A percentile compares a stretch with the other conserved stretches of the same genome.
phyloP scores from a whole-genome alignment of 192 early-diverging fungal species.

The Spizellomyces punctatus region DNA sequence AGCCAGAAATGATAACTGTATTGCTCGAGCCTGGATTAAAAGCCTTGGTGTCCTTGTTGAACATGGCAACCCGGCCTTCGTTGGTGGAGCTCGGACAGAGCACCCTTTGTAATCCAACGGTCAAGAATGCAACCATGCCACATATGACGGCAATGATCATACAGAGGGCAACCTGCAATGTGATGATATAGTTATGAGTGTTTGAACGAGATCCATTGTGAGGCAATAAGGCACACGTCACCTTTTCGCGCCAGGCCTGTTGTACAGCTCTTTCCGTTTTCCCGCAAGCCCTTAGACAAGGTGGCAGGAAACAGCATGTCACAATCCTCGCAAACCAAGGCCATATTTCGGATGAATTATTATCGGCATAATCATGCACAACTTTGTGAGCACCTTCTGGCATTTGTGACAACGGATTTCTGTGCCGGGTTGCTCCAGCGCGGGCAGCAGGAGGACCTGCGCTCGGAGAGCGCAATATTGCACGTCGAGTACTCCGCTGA shows the following conservation, averaged over 20 bases:
- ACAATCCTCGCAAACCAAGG: slow-evolving; percentile 29
- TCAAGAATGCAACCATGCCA: slow-evolving; percentile 21
- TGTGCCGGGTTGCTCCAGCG: slow-evolving; percentile 17
- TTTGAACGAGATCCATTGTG: slow-evolving; percentile 6
- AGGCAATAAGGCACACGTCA: background rate
- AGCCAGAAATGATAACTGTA: slow-evolving; percentile 20
- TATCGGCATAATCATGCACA: slow-evolving; percentile 5
- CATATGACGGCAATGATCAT: slow-evolving; percentile 33
- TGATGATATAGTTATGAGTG: background rate
- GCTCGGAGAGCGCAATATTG: slow-evolving; percentile 18
- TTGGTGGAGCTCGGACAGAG: slow-evolving; percentile 27
- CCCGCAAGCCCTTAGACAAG: slow-evolving; percentile 6
- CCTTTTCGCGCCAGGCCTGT: slow-evolving; percentile 8
- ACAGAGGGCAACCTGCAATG: slow-evolving; percentile 44
- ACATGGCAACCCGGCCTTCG: slow-evolving; percentile 13
- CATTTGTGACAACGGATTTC: background rate
- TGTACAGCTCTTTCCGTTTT: background rate
- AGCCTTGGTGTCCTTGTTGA: slow-evolving; percentile 1
- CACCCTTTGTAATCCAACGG: slow-evolving; percentile 14
- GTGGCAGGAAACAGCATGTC: slow-evolving; percentile 40
- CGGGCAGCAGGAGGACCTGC: slow-evolving; percentile 33
- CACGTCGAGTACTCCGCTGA: slow-evolving; percentile 26
- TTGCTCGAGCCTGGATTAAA: background rate
- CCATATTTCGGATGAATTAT: slow-evolving; percentile 25
- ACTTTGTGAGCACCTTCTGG: background rate